Evolutionary conservation across 208 protist genomes (phyloP).

Genomic region (Crithidia bombi): DNA sequence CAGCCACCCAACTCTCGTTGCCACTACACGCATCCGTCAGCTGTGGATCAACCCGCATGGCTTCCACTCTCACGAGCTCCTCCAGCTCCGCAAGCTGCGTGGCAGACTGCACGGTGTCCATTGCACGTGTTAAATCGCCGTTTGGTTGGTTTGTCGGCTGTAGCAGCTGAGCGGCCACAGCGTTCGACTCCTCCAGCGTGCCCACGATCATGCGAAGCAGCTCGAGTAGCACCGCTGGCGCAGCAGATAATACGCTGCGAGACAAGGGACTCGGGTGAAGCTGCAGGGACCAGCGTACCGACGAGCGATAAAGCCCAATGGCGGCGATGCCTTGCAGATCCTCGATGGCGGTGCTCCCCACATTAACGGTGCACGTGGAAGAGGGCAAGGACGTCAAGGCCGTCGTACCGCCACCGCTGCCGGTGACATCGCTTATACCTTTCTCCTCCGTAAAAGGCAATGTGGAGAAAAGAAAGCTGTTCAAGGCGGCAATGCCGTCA

Average conservation of each 20-base stretch:
- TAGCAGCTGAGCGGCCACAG: constrained; percentile 9
- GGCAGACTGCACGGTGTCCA: constrained; percentile 11
- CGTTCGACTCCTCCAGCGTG: constrained; percentile 4
- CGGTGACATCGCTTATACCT: background rate
- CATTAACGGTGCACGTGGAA: constrained; percentile 9
- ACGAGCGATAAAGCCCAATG: constrained; percentile 17
- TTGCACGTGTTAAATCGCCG: background rate
- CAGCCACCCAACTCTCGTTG: constrained; percentile 15
- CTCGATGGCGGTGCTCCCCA: constrained; percentile 22
- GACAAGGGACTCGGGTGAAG: constrained; percentile 44
- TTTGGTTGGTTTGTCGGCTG: background rate
- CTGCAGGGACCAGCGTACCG: constrained; percentile 22
- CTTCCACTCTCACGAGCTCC: background rate
- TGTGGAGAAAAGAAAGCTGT: constrained; percentile 53
- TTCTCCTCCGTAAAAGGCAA: constrained; percentile 1
- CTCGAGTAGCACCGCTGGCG: constrained; percentile 24
- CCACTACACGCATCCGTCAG: constrained; percentile 2
- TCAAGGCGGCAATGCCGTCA: constrained; percentile 41
- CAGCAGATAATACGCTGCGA: constrained; percentile 21
- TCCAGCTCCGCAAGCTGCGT: constrained; percentile 12
- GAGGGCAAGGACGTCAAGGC: too few species aligned
- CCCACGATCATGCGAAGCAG: constrained; percentile 20
- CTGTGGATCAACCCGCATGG: background rate
- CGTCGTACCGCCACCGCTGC: background rate
- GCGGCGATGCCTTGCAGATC: constrained; percentile 42